Conservation (phyloP, 768 basidiomycete species). For the Tulasnella sp. region DNA sequence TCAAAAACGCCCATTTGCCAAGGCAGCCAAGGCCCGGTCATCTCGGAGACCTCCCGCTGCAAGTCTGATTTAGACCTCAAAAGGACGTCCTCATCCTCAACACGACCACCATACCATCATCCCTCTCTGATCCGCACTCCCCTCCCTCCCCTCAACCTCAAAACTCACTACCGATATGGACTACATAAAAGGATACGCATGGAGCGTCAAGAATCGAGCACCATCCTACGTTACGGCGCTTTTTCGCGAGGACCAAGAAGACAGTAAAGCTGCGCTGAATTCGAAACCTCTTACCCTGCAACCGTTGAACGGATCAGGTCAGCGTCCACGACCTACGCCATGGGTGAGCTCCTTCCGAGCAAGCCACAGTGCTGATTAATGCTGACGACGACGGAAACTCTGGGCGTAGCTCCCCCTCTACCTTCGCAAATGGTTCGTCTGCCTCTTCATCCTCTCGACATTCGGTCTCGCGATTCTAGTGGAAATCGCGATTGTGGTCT, state of each 20-base stretch:
- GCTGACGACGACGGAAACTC: not conserved
- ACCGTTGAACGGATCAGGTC: not conserved
- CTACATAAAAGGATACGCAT: not conserved
- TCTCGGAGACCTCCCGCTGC: constrained; percentile 2
- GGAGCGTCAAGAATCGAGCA: not conserved
- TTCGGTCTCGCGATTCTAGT: not conserved
- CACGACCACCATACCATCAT: not conserved
- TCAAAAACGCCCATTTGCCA: not conserved
- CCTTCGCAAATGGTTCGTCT: constrained; percentile 20
- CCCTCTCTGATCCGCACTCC: not conserved
- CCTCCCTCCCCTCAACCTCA: not conserved
- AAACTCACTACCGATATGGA: not conserved
- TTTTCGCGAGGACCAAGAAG: not conserved
- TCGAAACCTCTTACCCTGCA: not conserved
- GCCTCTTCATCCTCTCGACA: constrained; percentile 6
- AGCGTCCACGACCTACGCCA: not conserved
- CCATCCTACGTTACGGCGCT: constrained; percentile 10
- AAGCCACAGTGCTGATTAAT: not conserved
- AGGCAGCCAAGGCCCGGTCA: not conserved
- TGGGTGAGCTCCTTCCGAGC: constrained; percentile 4
- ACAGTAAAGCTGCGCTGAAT: not conserved
- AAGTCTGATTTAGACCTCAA: not conserved
- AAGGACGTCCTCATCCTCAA: not conserved
- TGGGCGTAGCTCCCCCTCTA: constrained; percentile 18
- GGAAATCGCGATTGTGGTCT: not conserved